These are phyloP conservation scores for Blastobotrys terrestris DNA, from an alignment of 805 yeast genomes.

Conservation along the genomic window DNA sequence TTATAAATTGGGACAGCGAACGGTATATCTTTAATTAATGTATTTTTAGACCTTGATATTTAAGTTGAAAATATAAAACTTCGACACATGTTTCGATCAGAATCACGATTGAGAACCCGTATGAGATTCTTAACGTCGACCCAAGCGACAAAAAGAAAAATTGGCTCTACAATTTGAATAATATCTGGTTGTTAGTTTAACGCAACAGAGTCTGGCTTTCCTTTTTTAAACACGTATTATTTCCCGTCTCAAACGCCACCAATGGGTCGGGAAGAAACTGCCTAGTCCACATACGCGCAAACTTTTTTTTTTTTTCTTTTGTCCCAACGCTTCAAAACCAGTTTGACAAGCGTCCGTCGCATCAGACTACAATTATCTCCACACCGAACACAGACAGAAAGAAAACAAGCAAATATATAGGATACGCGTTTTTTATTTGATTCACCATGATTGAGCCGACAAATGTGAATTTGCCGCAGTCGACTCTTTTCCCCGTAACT, in stretches of 20 bases:
- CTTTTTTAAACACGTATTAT: too few species aligned
- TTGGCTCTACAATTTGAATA: too few species aligned
- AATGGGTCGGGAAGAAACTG: too few species aligned
- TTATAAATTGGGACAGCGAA: constrained; percentile 11
- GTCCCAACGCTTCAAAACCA: not conserved
- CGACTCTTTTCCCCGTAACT: constrained; percentile 63
- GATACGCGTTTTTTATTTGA: not conserved
- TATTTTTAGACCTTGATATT: not conserved
- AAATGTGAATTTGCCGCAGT: constrained; percentile 49
- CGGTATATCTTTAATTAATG: constrained; percentile 4
- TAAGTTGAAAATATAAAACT: not conserved
- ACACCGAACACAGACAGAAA: too few species aligned
- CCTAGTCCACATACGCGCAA: not conserved
- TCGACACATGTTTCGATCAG: too few species aligned
- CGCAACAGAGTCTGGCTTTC: too few species aligned
- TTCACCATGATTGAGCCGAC: constrained; percentile 30
- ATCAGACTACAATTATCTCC: not conserved
- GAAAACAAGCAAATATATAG: not conserved
- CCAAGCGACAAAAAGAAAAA: too few species aligned
- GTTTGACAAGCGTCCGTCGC: not conserved
- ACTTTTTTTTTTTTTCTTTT: not conserved
- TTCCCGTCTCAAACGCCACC: not conserved
- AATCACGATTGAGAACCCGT: too few species aligned
- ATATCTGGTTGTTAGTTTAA: too few species aligned
- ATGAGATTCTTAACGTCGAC: too few species aligned